A percentile compares a stretch with the other conserved stretches of the same genome.
These are phyloP conservation scores for Lagenidium giganteum DNA, from an alignment of 352 stramenopile species.

Conservation along the genomic window DNA sequence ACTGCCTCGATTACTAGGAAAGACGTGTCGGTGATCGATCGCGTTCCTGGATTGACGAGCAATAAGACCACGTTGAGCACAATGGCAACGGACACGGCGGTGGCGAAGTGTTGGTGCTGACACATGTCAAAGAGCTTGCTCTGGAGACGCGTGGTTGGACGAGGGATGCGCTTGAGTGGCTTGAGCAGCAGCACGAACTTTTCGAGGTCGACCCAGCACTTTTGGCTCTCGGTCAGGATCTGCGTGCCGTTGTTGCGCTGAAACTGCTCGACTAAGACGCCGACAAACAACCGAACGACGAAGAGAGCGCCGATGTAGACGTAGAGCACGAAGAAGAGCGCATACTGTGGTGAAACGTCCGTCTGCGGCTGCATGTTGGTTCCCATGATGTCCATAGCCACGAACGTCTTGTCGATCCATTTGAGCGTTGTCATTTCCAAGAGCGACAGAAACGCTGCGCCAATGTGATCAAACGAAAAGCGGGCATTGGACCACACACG, in stretches of 20 bases:
- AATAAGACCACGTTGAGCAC: slow-evolving; percentile 67
- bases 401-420: slow-evolving; percentile 75
- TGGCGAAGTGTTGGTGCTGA: slow-evolving; percentile 50
- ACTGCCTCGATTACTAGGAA: slow-evolving; percentile 66
- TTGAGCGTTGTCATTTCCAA: slow-evolving; percentile 81
- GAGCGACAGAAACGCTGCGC: slow-evolving; percentile 51
- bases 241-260: slow-evolving; percentile 80
- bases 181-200: slow-evolving; percentile 76
- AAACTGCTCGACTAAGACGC: slow-evolving; percentile 78
- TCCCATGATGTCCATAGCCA: slow-evolving; percentile 66
- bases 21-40: slow-evolving; percentile 17
- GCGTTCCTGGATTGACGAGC: slow-evolving; percentile 53
- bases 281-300: slow-evolving; percentile 74
- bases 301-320: slow-evolving; percentile 76
- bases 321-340: slow-evolving; percentile 70
- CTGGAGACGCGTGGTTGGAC: slow-evolving; percentile 22
- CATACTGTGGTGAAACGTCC: slow-evolving; percentile 36
- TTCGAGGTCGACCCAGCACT: slow-evolving; percentile 76
- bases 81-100: slow-evolving; percentile 47
- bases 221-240: slow-evolving; percentile 73
- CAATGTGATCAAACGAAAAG: slow-evolving; percentile 77
- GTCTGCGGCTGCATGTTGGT: slow-evolving; percentile 35
- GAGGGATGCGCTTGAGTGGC: slow-evolving; percentile 47
- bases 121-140: slow-evolving; percentile 51
- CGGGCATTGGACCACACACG: slow-evolving; percentile 63